A percentile compares a stretch with the other conserved stretches of the same genome.
Conservation (phyloP, 805 yeast genomes). For the Sugiyamaella smithiae region DNA sequence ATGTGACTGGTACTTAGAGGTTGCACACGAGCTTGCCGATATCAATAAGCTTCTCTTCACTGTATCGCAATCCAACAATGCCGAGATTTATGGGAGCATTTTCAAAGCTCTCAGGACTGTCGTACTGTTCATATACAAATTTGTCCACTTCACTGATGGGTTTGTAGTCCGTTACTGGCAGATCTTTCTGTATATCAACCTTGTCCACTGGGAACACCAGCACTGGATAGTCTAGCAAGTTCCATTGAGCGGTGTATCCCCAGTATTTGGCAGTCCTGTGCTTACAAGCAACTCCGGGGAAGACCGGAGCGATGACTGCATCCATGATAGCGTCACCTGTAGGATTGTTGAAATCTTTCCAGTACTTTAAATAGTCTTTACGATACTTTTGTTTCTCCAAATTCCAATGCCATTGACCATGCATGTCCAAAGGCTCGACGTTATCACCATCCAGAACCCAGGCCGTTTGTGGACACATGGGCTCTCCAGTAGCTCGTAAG, state of each 20-base stretch:
- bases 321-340: constrained; percentile 13
- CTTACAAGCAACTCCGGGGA: constrained; percentile 12
- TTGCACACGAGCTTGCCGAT: background rate
- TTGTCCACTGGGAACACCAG: constrained; percentile 21
- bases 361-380: constrained; percentile 40
- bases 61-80: constrained; percentile 50
- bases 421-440: constrained; percentile 1
- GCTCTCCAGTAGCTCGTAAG: constrained; percentile 15
- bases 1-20: background rate
- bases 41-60: constrained; percentile 49
- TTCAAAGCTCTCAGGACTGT: constrained; percentile 42
- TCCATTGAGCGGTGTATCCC: constrained; percentile 41
- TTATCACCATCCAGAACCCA: background rate
- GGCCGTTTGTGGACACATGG: constrained; percentile 9
- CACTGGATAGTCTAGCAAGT: constrained; percentile 24
- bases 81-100: constrained; percentile 59
- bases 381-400: constrained; percentile 12
- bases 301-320: constrained; percentile 17
- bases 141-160: constrained; percentile 10
- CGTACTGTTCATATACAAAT: constrained; percentile 34
- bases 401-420: constrained; percentile 12
- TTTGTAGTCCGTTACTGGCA: background rate
- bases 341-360: constrained; percentile 34
- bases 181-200: constrained; percentile 43
- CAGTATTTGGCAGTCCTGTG: constrained; percentile 37